A percentile compares a stretch with the other conserved stretches of the same genome.
These are phyloP conservation scores for Casuarina glauca DNA, from an alignment of 306 rosid species.

Conservation along the genomic window DNA sequence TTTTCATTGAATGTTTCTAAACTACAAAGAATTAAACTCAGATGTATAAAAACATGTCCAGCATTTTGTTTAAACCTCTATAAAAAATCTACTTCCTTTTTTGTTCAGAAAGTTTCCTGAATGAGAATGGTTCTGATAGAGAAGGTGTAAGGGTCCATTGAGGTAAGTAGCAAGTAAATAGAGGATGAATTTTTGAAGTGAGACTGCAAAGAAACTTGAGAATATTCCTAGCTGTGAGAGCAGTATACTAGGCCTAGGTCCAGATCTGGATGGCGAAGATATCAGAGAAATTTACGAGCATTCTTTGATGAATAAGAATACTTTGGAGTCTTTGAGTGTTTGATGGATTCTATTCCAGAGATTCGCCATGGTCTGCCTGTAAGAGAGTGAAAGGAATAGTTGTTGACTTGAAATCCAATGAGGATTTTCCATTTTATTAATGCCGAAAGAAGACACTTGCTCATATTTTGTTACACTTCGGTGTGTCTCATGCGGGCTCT, in stretches of 20 bases:
- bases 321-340: not conserved
- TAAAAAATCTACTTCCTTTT: too few relatives aligned
- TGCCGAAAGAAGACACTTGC: not conserved
- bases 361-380: not conserved
- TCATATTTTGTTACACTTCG: not conserved
- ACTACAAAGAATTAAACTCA: too few relatives aligned
- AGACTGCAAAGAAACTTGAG: too few relatives aligned
- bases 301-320: not conserved
- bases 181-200: too few relatives aligned
- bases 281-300: not conserved
- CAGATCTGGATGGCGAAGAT: not conserved
- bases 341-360: not conserved
- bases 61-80: too few relatives aligned
- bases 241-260: too few relatives aligned
- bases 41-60: too few relatives aligned
- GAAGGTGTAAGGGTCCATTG: too few relatives aligned
- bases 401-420: not conserved
- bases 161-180: too few relatives aligned
- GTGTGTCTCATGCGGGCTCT: not conserved
- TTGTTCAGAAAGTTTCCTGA: too few relatives aligned
- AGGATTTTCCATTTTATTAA: not conserved
- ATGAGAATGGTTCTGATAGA: too few relatives aligned
- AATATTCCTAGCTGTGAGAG: too few relatives aligned
- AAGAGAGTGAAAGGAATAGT: not conserved
- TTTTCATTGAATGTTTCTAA: not conserved